Evolutionary conservation across 768 basidiomycete species (phyloP).

Genomic region (Trametes elegans): DNA sequence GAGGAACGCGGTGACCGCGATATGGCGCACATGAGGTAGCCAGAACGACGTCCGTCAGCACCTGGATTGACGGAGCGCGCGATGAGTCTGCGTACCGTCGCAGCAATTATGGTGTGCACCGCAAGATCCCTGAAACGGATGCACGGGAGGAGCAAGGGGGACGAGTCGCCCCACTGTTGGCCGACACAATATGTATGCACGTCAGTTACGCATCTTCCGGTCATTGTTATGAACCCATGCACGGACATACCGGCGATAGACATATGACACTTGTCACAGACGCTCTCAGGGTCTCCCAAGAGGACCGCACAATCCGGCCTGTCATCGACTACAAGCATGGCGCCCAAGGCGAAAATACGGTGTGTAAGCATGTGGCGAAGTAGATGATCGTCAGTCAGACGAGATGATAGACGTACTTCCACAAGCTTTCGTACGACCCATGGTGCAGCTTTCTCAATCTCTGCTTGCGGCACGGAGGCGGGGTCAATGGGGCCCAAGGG

Average conservation of each 20-base stretch:
- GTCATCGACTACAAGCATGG: constrained; percentile 49
- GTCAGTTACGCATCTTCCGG: background rate
- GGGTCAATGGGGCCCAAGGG: constrained; percentile 51
- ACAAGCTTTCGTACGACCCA: constrained; percentile 66
- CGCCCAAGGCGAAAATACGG: background rate
- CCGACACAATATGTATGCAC: background rate
- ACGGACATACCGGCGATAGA: constrained; percentile 52
- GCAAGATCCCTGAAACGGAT: constrained; percentile 62
- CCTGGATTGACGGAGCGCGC: background rate
- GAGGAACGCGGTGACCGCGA: background rate
- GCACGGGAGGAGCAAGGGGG: constrained; percentile 59
- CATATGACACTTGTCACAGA: constrained; percentile 59
- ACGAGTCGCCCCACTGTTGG: constrained; percentile 60
- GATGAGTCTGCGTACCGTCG: constrained; percentile 44
- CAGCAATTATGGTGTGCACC: constrained; percentile 58
- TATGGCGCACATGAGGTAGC: background rate
- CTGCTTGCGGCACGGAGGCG: constrained; percentile 38
- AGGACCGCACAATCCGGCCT: constrained; percentile 61
- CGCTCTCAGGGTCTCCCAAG: constrained; percentile 59
- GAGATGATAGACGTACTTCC: constrained; percentile 44
- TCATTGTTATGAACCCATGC: background rate
- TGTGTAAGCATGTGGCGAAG: background rate
- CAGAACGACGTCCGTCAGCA: background rate
- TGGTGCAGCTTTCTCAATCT: constrained; percentile 55
- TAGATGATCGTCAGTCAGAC: background rate